Evolutionary conservation across 768 basidiomycete species (phyloP).

Genomic region (Mrakia blollopis): DNA sequence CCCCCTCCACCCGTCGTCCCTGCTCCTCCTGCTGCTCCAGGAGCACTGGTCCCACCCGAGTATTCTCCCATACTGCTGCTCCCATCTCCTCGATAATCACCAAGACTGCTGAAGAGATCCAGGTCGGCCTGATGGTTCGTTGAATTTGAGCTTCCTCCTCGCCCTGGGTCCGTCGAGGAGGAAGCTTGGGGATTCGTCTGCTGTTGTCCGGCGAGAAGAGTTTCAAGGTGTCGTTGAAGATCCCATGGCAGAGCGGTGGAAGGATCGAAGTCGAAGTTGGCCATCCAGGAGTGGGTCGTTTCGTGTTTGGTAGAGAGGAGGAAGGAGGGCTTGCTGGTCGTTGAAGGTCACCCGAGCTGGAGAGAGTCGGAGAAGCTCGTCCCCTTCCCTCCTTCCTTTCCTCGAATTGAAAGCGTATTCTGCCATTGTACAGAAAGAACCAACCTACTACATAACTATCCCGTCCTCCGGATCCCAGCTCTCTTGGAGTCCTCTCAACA

Average conservation of each 20-base stretch:
- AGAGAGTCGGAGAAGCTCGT: neutral
- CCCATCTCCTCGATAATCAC: neutral
- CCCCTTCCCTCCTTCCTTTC: too few relatives aligned
- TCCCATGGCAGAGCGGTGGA: slow-evolving; percentile 19
- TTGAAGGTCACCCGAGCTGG: neutral
- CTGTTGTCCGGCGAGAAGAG: neutral
- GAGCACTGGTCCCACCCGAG: neutral
- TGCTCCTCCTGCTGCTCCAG: neutral
- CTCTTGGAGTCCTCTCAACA: too few relatives aligned
- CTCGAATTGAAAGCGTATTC: too few relatives aligned
- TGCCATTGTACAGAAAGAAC: neutral
- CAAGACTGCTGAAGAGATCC: neutral
- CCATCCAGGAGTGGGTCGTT: too few relatives aligned
- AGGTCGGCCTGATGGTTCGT: too few relatives aligned
- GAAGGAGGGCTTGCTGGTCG: neutral
- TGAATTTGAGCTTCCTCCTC: too few relatives aligned
- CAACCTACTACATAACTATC: too few relatives aligned
- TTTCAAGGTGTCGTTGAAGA: slow-evolving; percentile 5
- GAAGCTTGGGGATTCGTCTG: too few relatives aligned
- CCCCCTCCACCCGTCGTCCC: neutral
- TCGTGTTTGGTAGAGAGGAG: too few relatives aligned
- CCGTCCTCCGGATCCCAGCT: too few relatives aligned
- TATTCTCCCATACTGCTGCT: neutral
- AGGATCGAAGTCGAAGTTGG: slow-evolving; percentile 3
- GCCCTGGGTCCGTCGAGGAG: too few relatives aligned